Conservation (phyloP, 2,329 filamentous ascomycete genomes). For the Geoglossum cookeanum region DNA sequence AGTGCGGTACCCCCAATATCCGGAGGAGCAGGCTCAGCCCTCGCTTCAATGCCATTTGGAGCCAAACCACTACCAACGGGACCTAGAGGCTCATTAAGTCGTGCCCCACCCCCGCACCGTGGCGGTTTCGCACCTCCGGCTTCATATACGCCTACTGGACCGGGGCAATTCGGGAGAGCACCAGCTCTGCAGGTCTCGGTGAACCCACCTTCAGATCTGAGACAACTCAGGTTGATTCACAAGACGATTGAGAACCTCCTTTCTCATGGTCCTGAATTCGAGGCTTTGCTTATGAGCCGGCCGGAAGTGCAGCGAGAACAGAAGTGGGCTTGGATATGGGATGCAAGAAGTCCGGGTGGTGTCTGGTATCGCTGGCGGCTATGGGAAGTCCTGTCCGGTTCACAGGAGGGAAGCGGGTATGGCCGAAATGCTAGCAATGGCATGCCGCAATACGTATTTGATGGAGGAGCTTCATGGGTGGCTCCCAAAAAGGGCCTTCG, state of each 20-base stretch:
- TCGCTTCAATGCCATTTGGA: conserved; percentile 51
- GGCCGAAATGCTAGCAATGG: conserved; percentile 27
- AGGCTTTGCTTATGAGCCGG: conserved; percentile 77
- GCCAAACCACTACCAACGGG: conserved; percentile 30
- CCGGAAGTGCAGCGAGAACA: conserved; percentile 70
- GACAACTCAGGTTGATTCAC: conserved; percentile 67
- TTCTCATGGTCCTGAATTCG: conserved; percentile 67
- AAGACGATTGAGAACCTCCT: conserved; percentile 67
- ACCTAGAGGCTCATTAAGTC: conserved; percentile 26
- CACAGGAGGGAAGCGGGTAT: conserved; percentile 22
- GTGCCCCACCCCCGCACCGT: conserved; percentile 28
- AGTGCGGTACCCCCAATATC: conserved; percentile 30
- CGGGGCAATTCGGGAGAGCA: conserved; percentile 20
- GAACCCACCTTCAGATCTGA: conserved; percentile 56
- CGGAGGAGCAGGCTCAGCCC: conserved; percentile 25
- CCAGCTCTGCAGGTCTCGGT: conserved; percentile 49
- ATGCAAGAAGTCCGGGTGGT: conserved; percentile 57
- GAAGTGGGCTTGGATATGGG: conserved; percentile 89
- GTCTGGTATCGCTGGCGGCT: conserved; percentile 87
- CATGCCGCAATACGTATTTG: conserved; percentile 43
- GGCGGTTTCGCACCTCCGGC: conserved; percentile 59
- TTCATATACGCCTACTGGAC: conserved; percentile 37
- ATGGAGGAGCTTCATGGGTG: conserved; percentile 60
- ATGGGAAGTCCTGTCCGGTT: conserved; percentile 66
- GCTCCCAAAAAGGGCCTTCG: conserved; percentile 51